Evolutionary conservation across 495 filamentous ascomycete species (phyloP), one percentile per base, ranked within the genome.

Genomic region (Achaetomiella virescens): DNA sequence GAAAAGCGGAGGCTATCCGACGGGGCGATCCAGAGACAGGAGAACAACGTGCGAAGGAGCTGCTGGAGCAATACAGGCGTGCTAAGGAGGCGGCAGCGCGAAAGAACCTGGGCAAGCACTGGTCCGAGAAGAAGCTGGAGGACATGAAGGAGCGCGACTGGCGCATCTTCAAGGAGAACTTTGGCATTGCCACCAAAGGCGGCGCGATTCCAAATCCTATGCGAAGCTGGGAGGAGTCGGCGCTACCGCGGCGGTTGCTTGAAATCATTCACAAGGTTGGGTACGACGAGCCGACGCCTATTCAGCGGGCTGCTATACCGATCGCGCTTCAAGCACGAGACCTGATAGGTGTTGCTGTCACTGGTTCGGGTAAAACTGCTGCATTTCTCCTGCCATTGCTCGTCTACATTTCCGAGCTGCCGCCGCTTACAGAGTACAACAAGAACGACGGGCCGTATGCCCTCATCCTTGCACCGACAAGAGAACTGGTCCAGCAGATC

Each of bases 121-220:
- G 95, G 95, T 95, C 89, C 44, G 91, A 97, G 72, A 99, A 99
- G 82, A 85, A 78, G 56, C 71, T 99, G 62, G 89, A 93, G 15
- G 87, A 93, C 62, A 99, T 99, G 93, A 89, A 90, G 60, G 91
- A 97, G 75, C 79, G 93, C 64, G 93, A 99, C 68, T 99, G 95
- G 95, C 88, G 93, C 66, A 97, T 99, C 61, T 96, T 99, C 80
- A 97, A 97, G 75, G 95, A 97, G 73, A 93, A 99, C 66, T 97
- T 96, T 76, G 95, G 96, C 63, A 99, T 99, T 70, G 77, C 81
- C 36, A 97, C 91, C 17, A 96, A 96, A 70, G 81, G 82, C 27
- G 93, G 93, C 33, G 81, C 81, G 14, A 91, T 99, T 42, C 93
- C 93, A 1, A 91, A 96, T 58, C 93, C 93, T 2, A 97, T 97